phyloP scores from a whole-genome alignment of 352 stramenopile species.

The Pythium brachiatum region DNA sequence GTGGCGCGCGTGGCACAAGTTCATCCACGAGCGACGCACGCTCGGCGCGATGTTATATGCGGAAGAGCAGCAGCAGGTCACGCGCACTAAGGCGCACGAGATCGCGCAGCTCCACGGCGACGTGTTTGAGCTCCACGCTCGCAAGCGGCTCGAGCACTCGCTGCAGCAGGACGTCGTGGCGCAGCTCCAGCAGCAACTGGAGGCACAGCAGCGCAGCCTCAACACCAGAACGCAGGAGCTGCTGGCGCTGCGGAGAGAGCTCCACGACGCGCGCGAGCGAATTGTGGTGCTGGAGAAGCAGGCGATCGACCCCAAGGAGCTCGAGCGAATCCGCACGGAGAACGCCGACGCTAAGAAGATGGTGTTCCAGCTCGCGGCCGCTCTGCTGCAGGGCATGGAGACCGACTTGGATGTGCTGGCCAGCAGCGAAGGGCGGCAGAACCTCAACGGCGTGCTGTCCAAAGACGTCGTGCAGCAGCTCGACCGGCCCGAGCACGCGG shows the following conservation, averaged over 20 bases:
- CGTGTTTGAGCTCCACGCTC: slow-evolving; percentile 41
- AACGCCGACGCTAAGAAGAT: slow-evolving; percentile 71
- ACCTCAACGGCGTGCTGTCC: slow-evolving; percentile 57
- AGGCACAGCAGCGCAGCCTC: slow-evolving; percentile 30
- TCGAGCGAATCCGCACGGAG: slow-evolving; percentile 56
- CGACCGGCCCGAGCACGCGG: slow-evolving; percentile 58
- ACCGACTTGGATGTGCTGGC: slow-evolving; percentile 54
- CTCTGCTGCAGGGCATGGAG: slow-evolving; percentile 49
- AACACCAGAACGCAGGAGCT: slow-evolving; percentile 56
- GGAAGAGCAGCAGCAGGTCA: slow-evolving; percentile 49
- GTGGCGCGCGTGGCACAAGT: slow-evolving; percentile 50
- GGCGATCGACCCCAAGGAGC: slow-evolving; percentile 48
- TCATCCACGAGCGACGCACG: slow-evolving; percentile 56
- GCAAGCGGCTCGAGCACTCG: slow-evolving; percentile 32
- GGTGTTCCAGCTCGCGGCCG: slow-evolving; percentile 51
- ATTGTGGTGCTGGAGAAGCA: slow-evolving; percentile 43
- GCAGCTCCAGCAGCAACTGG: slow-evolving; percentile 35
- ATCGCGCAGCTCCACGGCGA: slow-evolving; percentile 61
- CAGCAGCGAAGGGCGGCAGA: slow-evolving; percentile 63
- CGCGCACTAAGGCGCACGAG: slow-evolving; percentile 36
- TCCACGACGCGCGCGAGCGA: slow-evolving; percentile 31
- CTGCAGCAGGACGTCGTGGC: slow-evolving; percentile 42
- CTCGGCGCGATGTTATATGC: slow-evolving; percentile 77
- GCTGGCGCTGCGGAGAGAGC: slow-evolving; percentile 42
- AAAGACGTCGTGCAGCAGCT: slow-evolving; percentile 60